Base-by-base conservation (phyloP, 148 eudicot species). In the Nepenthes mirabilis region DNA sequence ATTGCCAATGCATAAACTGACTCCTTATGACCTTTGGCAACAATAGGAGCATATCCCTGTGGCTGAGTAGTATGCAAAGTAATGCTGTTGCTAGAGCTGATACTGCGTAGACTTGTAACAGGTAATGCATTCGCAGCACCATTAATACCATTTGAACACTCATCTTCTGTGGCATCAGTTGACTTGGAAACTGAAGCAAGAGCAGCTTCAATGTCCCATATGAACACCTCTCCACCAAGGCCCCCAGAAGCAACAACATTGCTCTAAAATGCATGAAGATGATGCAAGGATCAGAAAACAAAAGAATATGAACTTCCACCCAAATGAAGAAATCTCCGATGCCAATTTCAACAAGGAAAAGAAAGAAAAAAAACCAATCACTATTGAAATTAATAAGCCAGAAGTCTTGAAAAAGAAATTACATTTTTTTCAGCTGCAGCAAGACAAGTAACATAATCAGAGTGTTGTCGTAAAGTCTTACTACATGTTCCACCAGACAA, bases 121-220 rank as follows among this genome's bases (percentile, higher is more conserved):
- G 88, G 69, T 47, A 80, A 43, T 14, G 80, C 67, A 70, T 70
- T 77, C 14, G 73, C 88, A 14, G 74, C 62, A 60, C 91, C 90
- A 77, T 75, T 85, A 57, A 71, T 61, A 54, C 79, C 78, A 66
- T 83, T 88, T 34, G 85, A 72, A 69, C 81, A 71, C 43, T 83
- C 95, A 65, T 83, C 91, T 67, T 79, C 87, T 34, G 68, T 43
- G 52, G 75, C 61, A 68, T 93, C 91, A 74, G 68, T 84, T 56
- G 82, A 68, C 78, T 83, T 93, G 36, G 82, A 72, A 65, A 75
- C 65, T 47, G 98, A 91, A 76, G 89, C 72, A 69, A 77, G 74
- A 12, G 98, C 95, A 74, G 98, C 96, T 79, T 88, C 98, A 66
- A 93, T 69, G 75, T 93, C 96, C 98, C 98, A 93, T 60, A 93